A percentile compares a stretch with the other conserved stretches of the same genome.
Conservation (phyloP, 2,329 filamentous ascomycete species). For the Fonsecaea multimorphosa region DNA sequence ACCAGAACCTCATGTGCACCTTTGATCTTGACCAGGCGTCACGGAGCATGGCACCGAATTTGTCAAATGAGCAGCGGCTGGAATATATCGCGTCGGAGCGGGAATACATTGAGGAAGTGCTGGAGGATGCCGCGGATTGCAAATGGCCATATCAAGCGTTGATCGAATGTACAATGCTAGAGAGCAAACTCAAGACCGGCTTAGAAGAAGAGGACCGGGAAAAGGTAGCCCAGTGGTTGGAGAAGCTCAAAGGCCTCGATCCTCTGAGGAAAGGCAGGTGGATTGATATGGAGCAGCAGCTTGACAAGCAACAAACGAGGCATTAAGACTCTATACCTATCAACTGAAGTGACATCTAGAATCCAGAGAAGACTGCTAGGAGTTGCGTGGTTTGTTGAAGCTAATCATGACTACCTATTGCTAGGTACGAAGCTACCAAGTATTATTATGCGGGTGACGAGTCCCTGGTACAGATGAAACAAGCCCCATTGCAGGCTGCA, state of each 20-base stretch:
- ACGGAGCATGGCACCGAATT: constrained; percentile 67
- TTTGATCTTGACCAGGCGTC: constrained; percentile 59
- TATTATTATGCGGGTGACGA: constrained; percentile 10
- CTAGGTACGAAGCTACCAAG: no score
- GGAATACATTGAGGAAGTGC: constrained; percentile 71
- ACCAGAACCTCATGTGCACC: constrained; percentile 81
- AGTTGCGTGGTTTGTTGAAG: background rate
- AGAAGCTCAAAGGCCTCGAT: constrained; percentile 71
- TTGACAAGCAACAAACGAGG: background rate
- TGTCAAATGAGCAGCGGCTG: constrained; percentile 67
- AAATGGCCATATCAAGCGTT: constrained; percentile 92
- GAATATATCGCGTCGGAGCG: constrained; percentile 73
- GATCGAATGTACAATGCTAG: constrained; percentile 73
- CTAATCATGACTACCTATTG: no score
- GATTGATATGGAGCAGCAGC: constrained; percentile 66
- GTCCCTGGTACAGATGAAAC: background rate
- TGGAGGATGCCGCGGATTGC: constrained; percentile 70
- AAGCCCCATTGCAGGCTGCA: constrained; percentile 8
- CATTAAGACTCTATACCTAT: background rate
- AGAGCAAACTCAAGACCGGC: constrained; percentile 51
- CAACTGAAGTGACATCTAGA: background rate
- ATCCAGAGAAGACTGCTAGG: background rate
- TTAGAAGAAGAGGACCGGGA: constrained; percentile 53
- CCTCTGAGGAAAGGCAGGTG: constrained; percentile 76
- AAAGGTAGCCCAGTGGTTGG: constrained; percentile 65